Evolutionary conservation across 345 rosid species (phyloP), one percentile per base, ranked within the genome.

Genomic region (Firmiana major): DNA sequence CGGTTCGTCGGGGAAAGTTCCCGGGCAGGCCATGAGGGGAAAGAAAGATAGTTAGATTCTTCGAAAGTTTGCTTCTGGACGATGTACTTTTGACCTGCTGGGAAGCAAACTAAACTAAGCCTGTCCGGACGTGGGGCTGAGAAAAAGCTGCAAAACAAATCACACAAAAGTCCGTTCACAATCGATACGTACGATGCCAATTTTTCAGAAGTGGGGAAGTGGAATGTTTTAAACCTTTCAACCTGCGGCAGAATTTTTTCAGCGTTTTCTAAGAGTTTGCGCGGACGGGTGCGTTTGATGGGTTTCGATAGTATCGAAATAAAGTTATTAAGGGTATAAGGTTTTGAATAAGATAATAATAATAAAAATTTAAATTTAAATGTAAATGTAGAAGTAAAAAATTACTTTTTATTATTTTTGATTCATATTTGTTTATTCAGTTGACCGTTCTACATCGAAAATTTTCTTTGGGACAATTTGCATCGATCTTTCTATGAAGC

Each of bases 1-100:
- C 0, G 91, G 90, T 78, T 90, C 88, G 75, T 78, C 85, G 54
- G 63, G 21, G 45, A 7, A 1, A 26, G 1, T 40, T 7, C 40
- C 81, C 55, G 54, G 51, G 19, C 75, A 36, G 53, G 45, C 79
- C 85, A 81, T 79, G 7, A 7, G 1, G 9, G 21, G 69, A n/a
- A 15, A 28, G 4, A 62, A 4, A 9, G n/a, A 7, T 0, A 22
- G 22, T 21, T 17, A 15, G 31, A 22, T 21, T 21, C 1, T 8
- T 24, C 10, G 24, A 24, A 45, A 45, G 49, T 17, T 57, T 9
- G 0, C 2, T 4, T n/a, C 12, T 10, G 11, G 62, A 57, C 11
- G 34, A 31, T 6, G 43, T 1, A 26, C 9, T 13, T 63, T 63
- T 34, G 21, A 63, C 43, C 40, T 4, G 19, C 24, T 60, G 45